Conservation (phyloP, 148 eudicot genomes). For the Vaccinium myrtillus region DNA sequence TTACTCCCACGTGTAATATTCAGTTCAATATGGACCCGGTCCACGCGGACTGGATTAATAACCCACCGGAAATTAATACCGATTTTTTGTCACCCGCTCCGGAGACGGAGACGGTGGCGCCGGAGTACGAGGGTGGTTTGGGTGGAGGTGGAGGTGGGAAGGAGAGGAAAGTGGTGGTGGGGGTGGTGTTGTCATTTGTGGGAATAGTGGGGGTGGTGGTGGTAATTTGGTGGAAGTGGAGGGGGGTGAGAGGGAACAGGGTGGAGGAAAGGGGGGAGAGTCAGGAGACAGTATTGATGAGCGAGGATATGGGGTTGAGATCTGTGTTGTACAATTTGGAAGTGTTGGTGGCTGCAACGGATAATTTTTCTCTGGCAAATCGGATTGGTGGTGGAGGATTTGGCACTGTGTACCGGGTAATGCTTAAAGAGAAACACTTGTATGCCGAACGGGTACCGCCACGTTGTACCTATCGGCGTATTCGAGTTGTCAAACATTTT, state of each 20-base stretch:
- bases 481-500: too few relatives aligned
- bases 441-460: too few relatives aligned
- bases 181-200: background rate
- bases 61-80: constrained; percentile 1
- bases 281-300: background rate
- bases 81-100: background rate
- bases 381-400: constrained; percentile 7
- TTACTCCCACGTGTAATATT: constrained; percentile 12
- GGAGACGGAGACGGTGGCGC: background rate
- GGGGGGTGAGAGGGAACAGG: background rate
- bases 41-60: constrained; percentile 1
- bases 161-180: background rate
- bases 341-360: background rate
- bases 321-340: background rate
- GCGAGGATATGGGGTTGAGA: background rate
- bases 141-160: background rate
- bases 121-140: background rate
- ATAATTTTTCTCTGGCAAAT: background rate
- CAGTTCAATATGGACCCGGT: constrained; percentile 14
- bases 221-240: background rate
- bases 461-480: too few relatives aligned
- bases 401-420: constrained; percentile 4
- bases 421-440: too few relatives aligned
- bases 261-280: background rate
- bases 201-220: background rate